Evolutionary conservation across 2,329 filamentous ascomycete species (phyloP).

Genomic region (Trichoderma oligosporum): DNA sequence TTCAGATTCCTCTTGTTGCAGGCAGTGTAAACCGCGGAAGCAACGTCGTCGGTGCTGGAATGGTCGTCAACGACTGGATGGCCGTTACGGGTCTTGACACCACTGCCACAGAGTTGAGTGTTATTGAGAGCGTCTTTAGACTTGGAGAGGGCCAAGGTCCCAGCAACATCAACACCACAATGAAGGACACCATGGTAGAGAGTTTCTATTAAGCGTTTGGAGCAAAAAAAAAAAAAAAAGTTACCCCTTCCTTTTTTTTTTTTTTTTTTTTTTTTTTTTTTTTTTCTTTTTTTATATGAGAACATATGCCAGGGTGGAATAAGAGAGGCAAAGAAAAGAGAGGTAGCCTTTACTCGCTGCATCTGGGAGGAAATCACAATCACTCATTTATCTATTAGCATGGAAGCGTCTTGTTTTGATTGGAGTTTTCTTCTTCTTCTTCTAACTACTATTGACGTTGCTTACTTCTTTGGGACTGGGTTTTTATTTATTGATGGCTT

Average conservation of each 20-base stretch:
- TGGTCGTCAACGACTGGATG: conserved; percentile 75
- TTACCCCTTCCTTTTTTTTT: not conserved
- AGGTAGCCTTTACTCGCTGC: not conserved
- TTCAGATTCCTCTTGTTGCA: conserved; percentile 93
- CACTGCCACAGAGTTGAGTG: conserved; percentile 94
- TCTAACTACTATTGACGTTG: not conserved
- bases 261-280: not conserved
- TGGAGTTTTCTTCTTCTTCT: not conserved
- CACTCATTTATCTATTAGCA: conserved; percentile 10
- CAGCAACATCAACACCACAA: conserved; percentile 71
- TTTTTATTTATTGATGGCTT: conserved; percentile 10
- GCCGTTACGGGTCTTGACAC: conserved; percentile 91
- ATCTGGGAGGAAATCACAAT: not conserved
- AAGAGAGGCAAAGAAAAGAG: too few relatives aligned
- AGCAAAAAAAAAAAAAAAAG: conserved; percentile 2
- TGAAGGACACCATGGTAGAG: conserved; percentile 99
- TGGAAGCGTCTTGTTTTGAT: not conserved
- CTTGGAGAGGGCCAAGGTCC: conserved; percentile 82
- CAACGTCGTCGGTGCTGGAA: conserved; percentile 80
- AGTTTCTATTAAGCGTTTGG: conserved; percentile 74
- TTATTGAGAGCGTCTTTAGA: conserved; percentile 93
- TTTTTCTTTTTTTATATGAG: not conserved
- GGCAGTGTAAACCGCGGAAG: conserved; percentile 90
- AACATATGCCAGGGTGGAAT: not conserved
- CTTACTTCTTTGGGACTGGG: conserved; percentile 5